Conservation (phyloP, 208 protist species). For the Trypanosoma grayi region DNA sequence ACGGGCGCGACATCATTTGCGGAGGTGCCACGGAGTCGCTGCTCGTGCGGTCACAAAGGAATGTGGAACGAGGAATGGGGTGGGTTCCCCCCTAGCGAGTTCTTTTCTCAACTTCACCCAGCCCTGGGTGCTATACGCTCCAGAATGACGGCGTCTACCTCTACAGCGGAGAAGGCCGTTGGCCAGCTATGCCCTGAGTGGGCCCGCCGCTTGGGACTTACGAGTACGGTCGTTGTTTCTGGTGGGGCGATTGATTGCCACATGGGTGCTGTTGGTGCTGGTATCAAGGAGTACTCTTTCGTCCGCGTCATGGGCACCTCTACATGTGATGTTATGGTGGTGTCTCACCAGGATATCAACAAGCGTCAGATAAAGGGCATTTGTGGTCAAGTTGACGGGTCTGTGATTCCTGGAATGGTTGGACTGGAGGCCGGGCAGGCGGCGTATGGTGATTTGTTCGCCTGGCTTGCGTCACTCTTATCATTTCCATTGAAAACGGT, state of each 20-base stretch:
- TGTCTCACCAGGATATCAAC: constrained; percentile 30
- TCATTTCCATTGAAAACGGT: constrained; percentile 34
- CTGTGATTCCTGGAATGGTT: constrained; percentile 46
- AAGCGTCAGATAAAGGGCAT: constrained; percentile 37
- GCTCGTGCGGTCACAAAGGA: constrained; percentile 54
- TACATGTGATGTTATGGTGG: constrained; percentile 66
- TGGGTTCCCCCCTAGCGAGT: constrained; percentile 42
- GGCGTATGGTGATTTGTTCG: constrained; percentile 62
- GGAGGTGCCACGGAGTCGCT: constrained; percentile 36
- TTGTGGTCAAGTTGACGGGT: constrained; percentile 59
- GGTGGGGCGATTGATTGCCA: constrained; percentile 59
- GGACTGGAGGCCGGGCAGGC: constrained; percentile 59
- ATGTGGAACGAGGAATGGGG: constrained; percentile 66
- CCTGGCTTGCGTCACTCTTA: constrained; percentile 51
- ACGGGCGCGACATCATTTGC: constrained; percentile 29
- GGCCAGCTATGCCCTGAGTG: constrained; percentile 37
- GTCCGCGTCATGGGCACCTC: constrained; percentile 67
- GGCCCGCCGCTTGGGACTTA: constrained; percentile 39
- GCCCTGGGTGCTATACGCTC: constrained; percentile 31
- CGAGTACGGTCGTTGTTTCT: constrained; percentile 34
- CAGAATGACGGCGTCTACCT: constrained; percentile 34
- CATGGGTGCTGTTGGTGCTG: constrained; percentile 50
- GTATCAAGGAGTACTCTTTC: constrained; percentile 42
- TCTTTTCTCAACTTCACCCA: constrained; percentile 51
- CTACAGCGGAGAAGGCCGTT: constrained; percentile 47